Evolutionary conservation across 305 asterid species (phyloP).

Genomic region (Solanum hybrid): DNA sequence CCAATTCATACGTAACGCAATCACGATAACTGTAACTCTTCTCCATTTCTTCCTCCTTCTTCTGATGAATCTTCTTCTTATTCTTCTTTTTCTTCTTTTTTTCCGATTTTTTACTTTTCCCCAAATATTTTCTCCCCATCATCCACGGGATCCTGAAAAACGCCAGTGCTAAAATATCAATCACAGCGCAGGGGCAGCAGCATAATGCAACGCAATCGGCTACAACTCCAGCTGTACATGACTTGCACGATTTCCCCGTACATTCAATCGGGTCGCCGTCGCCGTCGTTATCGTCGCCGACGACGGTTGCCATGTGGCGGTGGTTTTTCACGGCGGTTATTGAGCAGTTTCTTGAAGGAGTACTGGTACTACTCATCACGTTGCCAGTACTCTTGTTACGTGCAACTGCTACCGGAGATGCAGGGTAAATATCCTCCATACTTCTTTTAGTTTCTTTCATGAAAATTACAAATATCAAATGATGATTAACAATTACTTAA

Average conservation of each 20-base stretch:
- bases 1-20: constrained; percentile 8
- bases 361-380: background rate
- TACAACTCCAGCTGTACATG: constrained; percentile 74
- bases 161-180: constrained; percentile 48
- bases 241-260: constrained; percentile 61
- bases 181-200: constrained; percentile 86
- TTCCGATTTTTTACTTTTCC: background rate
- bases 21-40: constrained; percentile 5
- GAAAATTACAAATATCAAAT: background rate
- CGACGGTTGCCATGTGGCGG: constrained; percentile 18
- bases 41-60: background rate
- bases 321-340: constrained; percentile 9
- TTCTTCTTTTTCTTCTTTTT: background rate
- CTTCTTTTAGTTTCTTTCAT: background rate
- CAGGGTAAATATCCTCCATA: constrained; percentile 39
- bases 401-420: constrained; percentile 9
- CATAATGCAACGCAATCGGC: constrained; percentile 90
- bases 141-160: constrained; percentile 66
- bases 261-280: constrained; percentile 34
- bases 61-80: background rate
- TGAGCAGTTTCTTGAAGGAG: background rate
- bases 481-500: background rate
- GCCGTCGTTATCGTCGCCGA: constrained; percentile 27
- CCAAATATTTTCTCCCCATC: constrained; percentile 49
- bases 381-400: background rate